A percentile compares a stretch with the other conserved stretches of the same genome.
Conservation (phyloP, 2,329 filamentous ascomycete genomes). For the Trichoderma afroharzianum region DNA sequence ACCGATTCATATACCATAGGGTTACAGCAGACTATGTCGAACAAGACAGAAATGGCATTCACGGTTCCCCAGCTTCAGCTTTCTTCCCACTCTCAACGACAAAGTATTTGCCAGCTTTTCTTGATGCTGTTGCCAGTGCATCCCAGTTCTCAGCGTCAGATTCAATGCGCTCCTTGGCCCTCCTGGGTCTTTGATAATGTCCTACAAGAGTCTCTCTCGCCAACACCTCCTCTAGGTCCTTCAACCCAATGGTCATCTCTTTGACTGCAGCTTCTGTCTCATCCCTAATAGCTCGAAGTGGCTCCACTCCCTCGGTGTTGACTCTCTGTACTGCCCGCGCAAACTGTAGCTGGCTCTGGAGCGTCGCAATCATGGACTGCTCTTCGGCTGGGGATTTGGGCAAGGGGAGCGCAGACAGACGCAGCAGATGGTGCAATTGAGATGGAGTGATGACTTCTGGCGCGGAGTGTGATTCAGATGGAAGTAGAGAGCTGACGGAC, state of each 20-base stretch:
- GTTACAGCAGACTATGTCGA: not conserved
- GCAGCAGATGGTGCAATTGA: constrained; percentile 79
- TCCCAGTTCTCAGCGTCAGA: constrained; percentile 63
- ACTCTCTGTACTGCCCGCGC: constrained; percentile 81
- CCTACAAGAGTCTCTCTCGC: constrained; percentile 60
- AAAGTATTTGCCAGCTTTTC: constrained; percentile 69
- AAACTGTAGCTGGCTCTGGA: constrained; percentile 83
- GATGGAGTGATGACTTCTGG: constrained; percentile 54
- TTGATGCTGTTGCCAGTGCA: constrained; percentile 61
- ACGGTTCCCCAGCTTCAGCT: constrained; percentile 21
- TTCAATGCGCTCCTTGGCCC: constrained; percentile 36
- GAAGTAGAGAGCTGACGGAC: constrained; percentile 74
- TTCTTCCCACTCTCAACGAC: constrained; percentile 64
- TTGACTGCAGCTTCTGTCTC: constrained; percentile 63
- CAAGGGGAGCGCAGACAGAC: constrained; percentile 79
- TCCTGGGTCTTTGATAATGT: constrained; percentile 44
- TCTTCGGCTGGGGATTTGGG: constrained; percentile 64
- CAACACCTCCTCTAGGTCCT: constrained; percentile 54
- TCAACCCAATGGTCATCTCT: constrained; percentile 57
- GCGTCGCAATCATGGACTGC: constrained; percentile 64
- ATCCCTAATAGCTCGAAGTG: constrained; percentile 76
- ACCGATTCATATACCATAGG: not conserved
- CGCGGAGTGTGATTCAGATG: constrained; percentile 27
- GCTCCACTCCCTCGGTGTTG: constrained; percentile 67
- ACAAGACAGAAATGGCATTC: not conserved